phyloP scores from a whole-genome alignment of 495 filamentous ascomycete genomes.

The Coniosporium apollinis region DNA sequence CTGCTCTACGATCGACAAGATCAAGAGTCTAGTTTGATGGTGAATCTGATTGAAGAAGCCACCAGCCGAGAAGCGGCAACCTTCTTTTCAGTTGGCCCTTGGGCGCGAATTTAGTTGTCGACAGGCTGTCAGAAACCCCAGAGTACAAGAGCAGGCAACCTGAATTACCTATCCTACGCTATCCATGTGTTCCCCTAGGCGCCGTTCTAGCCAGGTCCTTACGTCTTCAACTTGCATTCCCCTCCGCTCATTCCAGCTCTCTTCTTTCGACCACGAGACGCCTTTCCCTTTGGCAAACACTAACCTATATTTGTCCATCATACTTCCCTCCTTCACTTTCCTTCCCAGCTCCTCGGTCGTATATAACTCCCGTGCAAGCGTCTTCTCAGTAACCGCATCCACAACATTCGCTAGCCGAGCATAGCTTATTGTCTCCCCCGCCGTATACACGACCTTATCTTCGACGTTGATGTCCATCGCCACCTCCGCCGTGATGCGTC shows the following conservation, averaged over 20 bases:
- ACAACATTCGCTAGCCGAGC: slow-evolving; percentile 32
- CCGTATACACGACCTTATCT: slow-evolving; percentile 31
- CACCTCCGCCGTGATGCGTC: slow-evolving; percentile 35
- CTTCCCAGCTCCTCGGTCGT: slow-evolving; percentile 22
- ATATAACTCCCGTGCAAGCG: slow-evolving; percentile 31
- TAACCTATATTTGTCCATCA: slow-evolving; percentile 38
- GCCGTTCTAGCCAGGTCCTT: neutral
- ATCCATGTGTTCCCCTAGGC: neutral
- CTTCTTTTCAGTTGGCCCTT: too few species aligned
- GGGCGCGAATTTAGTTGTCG: too few species aligned
- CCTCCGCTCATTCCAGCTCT: slow-evolving; percentile 2
- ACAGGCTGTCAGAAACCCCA: too few species aligned
- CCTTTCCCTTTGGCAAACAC: slow-evolving; percentile 42
- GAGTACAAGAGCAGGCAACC: too few species aligned
- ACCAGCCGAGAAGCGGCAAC: too few species aligned
- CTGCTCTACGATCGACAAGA: too few species aligned
- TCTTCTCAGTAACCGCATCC: slow-evolving; percentile 23
- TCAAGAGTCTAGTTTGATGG: too few species aligned
- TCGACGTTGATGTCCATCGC: slow-evolving; percentile 19
- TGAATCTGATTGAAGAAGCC: too few species aligned
- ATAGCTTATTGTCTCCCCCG: slow-evolving; percentile 43
- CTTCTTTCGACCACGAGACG: slow-evolving; percentile 37
- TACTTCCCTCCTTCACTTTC: slow-evolving; percentile 27
- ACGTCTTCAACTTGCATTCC: neutral
- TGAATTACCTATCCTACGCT: too few species aligned